Evolutionary conservation across 805 yeast genomes (phyloP).

Genomic region (Suhomyces canberraensis): DNA sequence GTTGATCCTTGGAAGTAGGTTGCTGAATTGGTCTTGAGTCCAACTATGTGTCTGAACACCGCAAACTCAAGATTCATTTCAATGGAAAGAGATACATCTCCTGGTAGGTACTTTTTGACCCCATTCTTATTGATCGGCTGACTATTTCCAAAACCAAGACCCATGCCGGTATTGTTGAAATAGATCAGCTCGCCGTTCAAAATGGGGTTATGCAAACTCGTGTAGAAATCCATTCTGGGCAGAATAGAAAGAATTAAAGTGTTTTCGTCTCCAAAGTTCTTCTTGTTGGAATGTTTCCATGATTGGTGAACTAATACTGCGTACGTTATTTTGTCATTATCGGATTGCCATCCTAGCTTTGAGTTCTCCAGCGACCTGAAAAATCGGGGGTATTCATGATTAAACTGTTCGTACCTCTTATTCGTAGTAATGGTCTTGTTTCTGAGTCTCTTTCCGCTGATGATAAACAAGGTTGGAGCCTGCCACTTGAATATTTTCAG

Average conservation of each 20-base stretch:
- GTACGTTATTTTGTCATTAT: conserved; percentile 47
- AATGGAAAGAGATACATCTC: conserved; percentile 74
- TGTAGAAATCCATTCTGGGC: conserved; percentile 60
- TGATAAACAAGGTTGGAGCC: conserved; percentile 73
- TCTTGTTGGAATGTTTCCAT: conserved; percentile 74
- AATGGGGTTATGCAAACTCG: conserved; percentile 28
- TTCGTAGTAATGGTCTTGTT: conserved; percentile 32
- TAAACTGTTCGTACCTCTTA: conserved; percentile 50
- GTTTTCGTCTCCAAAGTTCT: conserved; percentile 61
- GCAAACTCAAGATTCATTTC: conserved; percentile 81
- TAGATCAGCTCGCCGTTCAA: conserved; percentile 44
- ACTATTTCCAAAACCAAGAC: conserved; percentile 74
- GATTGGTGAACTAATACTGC: conserved; percentile 68
- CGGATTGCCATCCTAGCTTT: conserved; percentile 32
- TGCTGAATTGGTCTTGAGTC: conserved; percentile 24
- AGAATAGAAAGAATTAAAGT: conserved; percentile 62
- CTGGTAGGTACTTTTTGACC: conserved; percentile 53
- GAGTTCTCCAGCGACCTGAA: conserved; percentile 26
- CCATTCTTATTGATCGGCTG: conserved; percentile 58
- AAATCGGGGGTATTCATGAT: conserved; percentile 42
- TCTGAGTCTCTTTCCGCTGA: conserved; percentile 59
- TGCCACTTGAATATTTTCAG: conserved; percentile 84
- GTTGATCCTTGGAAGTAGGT: conserved; percentile 26
- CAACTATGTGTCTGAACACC: conserved; percentile 66
- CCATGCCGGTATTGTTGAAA: conserved; percentile 72